Conservation (phyloP, 108 stramenopile species). For the Cyclotella baltica region DNA sequence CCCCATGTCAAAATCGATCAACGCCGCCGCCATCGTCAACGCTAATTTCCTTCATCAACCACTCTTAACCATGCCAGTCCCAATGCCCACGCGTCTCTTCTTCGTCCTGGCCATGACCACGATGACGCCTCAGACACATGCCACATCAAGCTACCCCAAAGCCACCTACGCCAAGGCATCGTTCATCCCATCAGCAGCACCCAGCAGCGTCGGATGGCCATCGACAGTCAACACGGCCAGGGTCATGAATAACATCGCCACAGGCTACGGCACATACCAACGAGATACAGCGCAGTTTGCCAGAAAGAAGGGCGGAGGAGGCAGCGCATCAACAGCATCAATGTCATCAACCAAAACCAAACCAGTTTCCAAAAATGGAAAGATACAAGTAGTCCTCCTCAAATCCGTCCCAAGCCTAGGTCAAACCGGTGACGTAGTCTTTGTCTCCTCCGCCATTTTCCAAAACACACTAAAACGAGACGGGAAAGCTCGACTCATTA, state of each 20-base stretch:
- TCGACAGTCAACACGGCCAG: constrained; percentile 24
- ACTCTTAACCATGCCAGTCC: background rate
- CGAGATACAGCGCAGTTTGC: constrained; percentile 8
- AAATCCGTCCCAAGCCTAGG: constrained; percentile 74
- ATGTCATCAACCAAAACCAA: background rate
- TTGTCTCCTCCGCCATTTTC: constrained; percentile 79
- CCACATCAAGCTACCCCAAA: background rate
- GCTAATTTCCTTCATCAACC: too few relatives aligned
- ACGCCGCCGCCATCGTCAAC: too few relatives aligned
- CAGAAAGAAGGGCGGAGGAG: background rate
- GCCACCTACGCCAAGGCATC: constrained; percentile 32
- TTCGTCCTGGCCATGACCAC: background rate
- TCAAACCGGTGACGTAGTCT: constrained; percentile 72
- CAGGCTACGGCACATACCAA: constrained; percentile 41
- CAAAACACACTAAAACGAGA: constrained; percentile 75
- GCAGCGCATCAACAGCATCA: background rate
- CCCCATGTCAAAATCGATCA: too few relatives aligned
- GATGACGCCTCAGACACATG: background rate
- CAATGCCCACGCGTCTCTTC: background rate
- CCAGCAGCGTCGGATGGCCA: constrained; percentile 36
- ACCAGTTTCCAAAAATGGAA: constrained; percentile 47
- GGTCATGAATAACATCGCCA: constrained; percentile 27
- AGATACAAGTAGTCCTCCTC: constrained; percentile 78
- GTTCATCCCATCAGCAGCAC: constrained; percentile 57
- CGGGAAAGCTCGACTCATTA: constrained; percentile 62